These are phyloP conservation scores for sweet orange (Citrus sinensis) DNA, from an alignment of 345 rosid species.

Conservation along the genomic window DVS_A1.0 CM039164.1:22124001-22124500, in stretches of 20 bases:
- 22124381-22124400: constrained; percentile 1
- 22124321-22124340: background rate
- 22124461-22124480: background rate
- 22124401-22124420: background rate
- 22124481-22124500: background rate
- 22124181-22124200: background rate
- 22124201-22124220: constrained; percentile 16
- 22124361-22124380: background rate
- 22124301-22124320: background rate
- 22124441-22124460: background rate
- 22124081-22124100: too few species aligned
- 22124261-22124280: background rate
- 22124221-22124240: constrained; percentile 1
- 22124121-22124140: too few species aligned
- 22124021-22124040: background rate
- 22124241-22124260: background rate
- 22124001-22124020: too few species aligned
- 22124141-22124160: too few species aligned
- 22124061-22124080: too few species aligned
- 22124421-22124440: background rate
- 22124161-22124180: background rate
- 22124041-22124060: background rate
- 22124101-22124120: too few species aligned
- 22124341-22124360: background rate
- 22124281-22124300: background rate